Base-by-base conservation (phyloP, 768 basidiomycete genomes). In the Mycena epipterygia region DNA sequence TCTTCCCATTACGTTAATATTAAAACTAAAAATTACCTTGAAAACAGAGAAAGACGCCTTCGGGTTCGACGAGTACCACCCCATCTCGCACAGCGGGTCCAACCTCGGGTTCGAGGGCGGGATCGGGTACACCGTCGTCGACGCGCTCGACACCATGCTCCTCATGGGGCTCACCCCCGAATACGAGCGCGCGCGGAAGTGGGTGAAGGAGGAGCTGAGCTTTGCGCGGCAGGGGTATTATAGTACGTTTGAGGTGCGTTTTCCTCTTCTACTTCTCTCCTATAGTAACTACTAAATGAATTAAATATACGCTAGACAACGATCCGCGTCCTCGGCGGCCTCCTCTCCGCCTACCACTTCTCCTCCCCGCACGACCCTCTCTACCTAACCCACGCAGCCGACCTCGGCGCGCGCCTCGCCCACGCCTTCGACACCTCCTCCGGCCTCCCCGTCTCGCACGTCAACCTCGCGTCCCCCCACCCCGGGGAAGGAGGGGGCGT, bases 11-110 rank as follows among this genome's bases (percentile, higher is more conserved):
- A n/a, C n/a, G n/a, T n/a, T n/a, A n/a, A n/a, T n/a, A n/a, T n/a
- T n/a, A n/a, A 11, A 48, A 67, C 16, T 42, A 21, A 21, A 13
- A n/a, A 61, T 72, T 65, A 59, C 48, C 42, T 39, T n/a, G n/a
- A 67, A 76, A 5, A 55, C 81, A 95, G 95, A 95, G 82, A 84
- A 89, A 42, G 91, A 97, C 78, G 96, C 96, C 1, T 95, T 95
- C 89, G 97, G 96, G 1, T 86, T 85, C 65, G 96, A 98, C 82
- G 94, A 97, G 79, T 98, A 95, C 76, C 95, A 97, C 75, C 96
- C 97, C 0, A 86, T 98, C 32, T 86, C 87, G 49, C 86, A 86
- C 60, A 82, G 80, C 35, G 97, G 97, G 5, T 87, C 88, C 5
- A 95, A 98, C 79, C 85, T 98, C 39, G 91, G 93, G 0, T 71